These are phyloP conservation scores for Neurospora terricola DNA, from an alignment of 495 filamentous ascomycete genomes.

Conservation along the genomic window DNA sequence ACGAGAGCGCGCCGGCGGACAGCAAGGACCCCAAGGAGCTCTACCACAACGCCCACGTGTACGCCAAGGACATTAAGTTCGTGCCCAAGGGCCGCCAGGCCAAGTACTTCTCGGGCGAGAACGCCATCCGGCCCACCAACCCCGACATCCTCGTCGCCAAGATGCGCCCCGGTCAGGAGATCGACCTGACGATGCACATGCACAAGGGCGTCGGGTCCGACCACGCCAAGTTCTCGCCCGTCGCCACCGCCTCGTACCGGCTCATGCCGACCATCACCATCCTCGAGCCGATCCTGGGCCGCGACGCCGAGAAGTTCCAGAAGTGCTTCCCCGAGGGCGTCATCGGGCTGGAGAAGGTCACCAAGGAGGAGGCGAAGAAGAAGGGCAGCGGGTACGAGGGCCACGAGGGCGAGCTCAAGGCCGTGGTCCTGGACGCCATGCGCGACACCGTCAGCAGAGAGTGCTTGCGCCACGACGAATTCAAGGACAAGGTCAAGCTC, in stretches of 20 bases:
- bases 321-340: slow-evolving; percentile 87
- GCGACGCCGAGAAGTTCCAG: slow-evolving; percentile 79
- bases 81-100: slow-evolving; percentile 62
- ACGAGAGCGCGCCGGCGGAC: slow-evolving; percentile 52
- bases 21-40: slow-evolving; percentile 74
- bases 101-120: slow-evolving; percentile 53
- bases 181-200: slow-evolving; percentile 76
- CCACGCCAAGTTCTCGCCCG: slow-evolving; percentile 96
- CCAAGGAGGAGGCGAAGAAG: slow-evolving; percentile 50
- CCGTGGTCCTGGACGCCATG: slow-evolving; percentile 72
- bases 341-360: slow-evolving; percentile 67
- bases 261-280: slow-evolving; percentile 83
- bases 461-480: slow-evolving; percentile 83
- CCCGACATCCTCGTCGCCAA: slow-evolving; percentile 94
- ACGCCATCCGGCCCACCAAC: slow-evolving; percentile 64
- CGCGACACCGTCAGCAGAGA: slow-evolving; percentile 92
- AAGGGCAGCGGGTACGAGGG: slow-evolving; percentile 60
- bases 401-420: slow-evolving; percentile 65
- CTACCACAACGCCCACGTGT: slow-evolving; percentile 79
- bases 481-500: slow-evolving; percentile 88
- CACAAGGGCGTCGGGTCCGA: slow-evolving; percentile 90
- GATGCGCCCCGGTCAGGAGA: slow-evolving; percentile 79
- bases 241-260: slow-evolving; percentile 87
- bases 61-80: slow-evolving; percentile 73
- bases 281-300: slow-evolving; percentile 66